Evolutionary conservation across 768 basidiomycete species (phyloP).

Genomic region (Cytidiella melzeri): DNA sequence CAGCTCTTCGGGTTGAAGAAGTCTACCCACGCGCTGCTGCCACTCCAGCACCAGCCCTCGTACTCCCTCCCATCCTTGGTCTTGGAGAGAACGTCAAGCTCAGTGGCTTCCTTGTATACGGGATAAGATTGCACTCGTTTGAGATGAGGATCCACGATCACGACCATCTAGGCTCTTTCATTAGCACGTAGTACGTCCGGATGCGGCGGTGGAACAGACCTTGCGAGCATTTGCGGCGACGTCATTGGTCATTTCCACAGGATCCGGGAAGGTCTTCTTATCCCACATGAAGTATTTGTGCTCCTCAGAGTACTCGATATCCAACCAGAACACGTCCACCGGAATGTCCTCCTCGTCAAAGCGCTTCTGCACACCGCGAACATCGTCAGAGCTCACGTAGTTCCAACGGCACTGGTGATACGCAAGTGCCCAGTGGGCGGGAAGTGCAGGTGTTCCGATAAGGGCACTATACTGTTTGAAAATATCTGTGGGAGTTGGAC

Average conservation of each 20-base stretch:
- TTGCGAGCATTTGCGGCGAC: slow-evolving; percentile 82
- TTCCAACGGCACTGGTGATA: slow-evolving; percentile 99
- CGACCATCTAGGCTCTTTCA: slow-evolving; percentile 70
- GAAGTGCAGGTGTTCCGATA: slow-evolving; percentile 84
- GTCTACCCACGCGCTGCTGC: slow-evolving; percentile 94
- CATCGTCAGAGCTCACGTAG: slow-evolving; percentile 85
- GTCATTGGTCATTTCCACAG: slow-evolving; percentile 87
- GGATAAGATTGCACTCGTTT: slow-evolving; percentile 79
- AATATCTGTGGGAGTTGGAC: slow-evolving; percentile 75
- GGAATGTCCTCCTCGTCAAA: slow-evolving; percentile 96
- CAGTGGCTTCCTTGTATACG: slow-evolving; percentile 78
- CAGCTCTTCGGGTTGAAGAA: slow-evolving; percentile 90
- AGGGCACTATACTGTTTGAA: slow-evolving; percentile 82
- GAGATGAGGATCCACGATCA: slow-evolving; percentile 94
- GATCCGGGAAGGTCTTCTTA: slow-evolving; percentile 86
- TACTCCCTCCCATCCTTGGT: slow-evolving; percentile 77
- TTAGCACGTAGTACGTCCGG: background rate
- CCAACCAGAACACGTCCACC: slow-evolving; percentile 94
- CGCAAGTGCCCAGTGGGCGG: slow-evolving; percentile 84
- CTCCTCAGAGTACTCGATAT: slow-evolving; percentile 91
- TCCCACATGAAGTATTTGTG: slow-evolving; percentile 99
- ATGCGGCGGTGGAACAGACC: slow-evolving; percentile 40
- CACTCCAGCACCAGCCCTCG: slow-evolving; percentile 99
- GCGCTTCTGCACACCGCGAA: slow-evolving; percentile 74
- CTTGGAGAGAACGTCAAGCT: slow-evolving; percentile 79